phyloP scores from a whole-genome alignment of 1,284 basidiomycete genomes.

The Boletus sp. region DNA sequence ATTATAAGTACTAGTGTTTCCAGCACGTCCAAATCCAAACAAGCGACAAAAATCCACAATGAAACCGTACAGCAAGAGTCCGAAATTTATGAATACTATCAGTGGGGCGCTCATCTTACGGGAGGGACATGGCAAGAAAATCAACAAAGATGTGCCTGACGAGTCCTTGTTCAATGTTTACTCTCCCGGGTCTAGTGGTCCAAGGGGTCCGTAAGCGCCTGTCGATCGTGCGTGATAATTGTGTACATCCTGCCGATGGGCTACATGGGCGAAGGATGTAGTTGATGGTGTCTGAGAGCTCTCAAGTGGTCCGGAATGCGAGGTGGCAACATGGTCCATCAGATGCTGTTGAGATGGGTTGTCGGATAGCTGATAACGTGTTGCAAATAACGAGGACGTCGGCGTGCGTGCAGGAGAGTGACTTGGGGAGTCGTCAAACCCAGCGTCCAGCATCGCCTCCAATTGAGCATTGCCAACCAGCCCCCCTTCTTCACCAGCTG shows the following conservation, averaged over 20 bases:
- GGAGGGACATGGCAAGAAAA: slow-evolving; percentile 8
- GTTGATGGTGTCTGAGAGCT: slow-evolving; percentile 34
- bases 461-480: slow-evolving; percentile 74
- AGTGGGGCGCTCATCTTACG: not conserved
- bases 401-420: slow-evolving; percentile 40
- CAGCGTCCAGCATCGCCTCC: slow-evolving; percentile 84
- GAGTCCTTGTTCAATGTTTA: slow-evolving; percentile 29
- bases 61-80: slow-evolving; percentile 19
- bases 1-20: no score
- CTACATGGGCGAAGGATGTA: slow-evolving; percentile 46
- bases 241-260: slow-evolving; percentile 37
- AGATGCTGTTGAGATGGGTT: slow-evolving; percentile 42
- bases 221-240: slow-evolving; percentile 42
- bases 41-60: slow-evolving; percentile 5
- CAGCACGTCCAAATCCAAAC: not conserved
- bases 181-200: slow-evolving; percentile 66
- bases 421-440: slow-evolving; percentile 62
- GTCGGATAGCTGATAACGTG: slow-evolving; percentile 63
- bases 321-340: slow-evolving; percentile 53
- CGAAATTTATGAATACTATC: slow-evolving; percentile 3
- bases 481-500: slow-evolving; percentile 39
- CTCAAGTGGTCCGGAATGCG: slow-evolving; percentile 47
- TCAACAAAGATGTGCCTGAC: slow-evolving; percentile 5
- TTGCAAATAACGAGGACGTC: slow-evolving; percentile 35
- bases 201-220: slow-evolving; percentile 68